A percentile compares a stretch with the other conserved stretches of the same genome.
Evolutionary conservation across 345 rosid genomes (phyloP).

Genomic region (Nephelium lappaceum): DNA sequence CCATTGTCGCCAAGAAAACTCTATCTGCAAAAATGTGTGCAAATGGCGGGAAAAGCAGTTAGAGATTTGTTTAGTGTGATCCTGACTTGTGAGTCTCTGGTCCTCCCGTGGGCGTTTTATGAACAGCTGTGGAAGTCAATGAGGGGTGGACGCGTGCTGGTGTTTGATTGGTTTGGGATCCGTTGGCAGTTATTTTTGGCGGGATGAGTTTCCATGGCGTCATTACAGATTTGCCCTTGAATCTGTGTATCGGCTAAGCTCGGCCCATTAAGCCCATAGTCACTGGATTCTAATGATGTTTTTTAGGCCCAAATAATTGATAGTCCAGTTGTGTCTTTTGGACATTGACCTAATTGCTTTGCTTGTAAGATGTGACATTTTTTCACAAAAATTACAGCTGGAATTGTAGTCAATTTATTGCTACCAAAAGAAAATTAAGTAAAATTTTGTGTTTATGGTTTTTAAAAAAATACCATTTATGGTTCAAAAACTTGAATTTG

Average conservation of each 20-base stretch:
- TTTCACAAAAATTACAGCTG: too few species aligned
- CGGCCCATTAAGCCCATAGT: not conserved
- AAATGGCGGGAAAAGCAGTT: slow-evolving; percentile 15
- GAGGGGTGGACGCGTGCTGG: not conserved
- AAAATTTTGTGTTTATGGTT: too few species aligned
- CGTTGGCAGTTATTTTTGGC: slow-evolving; percentile 13
- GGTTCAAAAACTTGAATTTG: too few species aligned
- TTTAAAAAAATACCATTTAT: too few species aligned
- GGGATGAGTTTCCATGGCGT: not conserved
- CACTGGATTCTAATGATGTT: not conserved
- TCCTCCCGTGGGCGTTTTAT: not conserved
- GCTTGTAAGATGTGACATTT: too few species aligned
- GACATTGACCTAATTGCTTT: too few species aligned
- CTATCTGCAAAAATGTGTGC: not conserved
- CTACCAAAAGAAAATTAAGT: too few species aligned
- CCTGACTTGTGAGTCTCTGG: not conserved
- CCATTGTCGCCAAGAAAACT: slow-evolving; percentile 26
- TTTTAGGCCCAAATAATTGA: not conserved
- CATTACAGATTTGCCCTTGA: not conserved
- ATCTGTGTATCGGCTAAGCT: not conserved
- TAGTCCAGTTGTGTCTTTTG: too few species aligned
- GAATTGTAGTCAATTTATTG: too few species aligned
- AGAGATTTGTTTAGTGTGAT: not conserved
- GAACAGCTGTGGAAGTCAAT: not conserved
- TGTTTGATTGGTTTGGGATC: not conserved